Base-by-base conservation (phyloP, 2,329 filamentous ascomycete genomes). In the Colletotrichum navitas region DNA sequence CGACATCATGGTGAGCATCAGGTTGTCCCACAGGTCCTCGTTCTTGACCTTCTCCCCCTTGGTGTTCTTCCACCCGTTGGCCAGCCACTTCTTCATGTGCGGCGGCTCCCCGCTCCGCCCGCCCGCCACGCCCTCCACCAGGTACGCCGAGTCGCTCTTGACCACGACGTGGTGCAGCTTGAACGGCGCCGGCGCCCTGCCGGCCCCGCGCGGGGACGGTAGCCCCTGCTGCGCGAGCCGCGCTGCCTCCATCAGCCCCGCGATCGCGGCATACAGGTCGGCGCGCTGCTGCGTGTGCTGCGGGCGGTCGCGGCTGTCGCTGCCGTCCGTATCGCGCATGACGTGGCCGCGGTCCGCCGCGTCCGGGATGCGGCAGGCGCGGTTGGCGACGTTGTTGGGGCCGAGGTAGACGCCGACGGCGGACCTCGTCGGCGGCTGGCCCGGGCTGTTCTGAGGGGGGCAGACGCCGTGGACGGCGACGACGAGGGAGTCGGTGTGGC, bases 211-310 rank as follows among this genome's bases (percentile, higher is more conserved):
- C 39, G 8, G 6, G 11, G 18, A 18, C 36, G 47, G 45, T 5
- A 52, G 21, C 24, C 60, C 60, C 34, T 51, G 47, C 32, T 36
- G n/a, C 43, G 45, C 60, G 34, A 63, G 39, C 8, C 32, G 24
- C 5, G 34, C n/a, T 10, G 21, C 34, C 45, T 63, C 60, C 45
- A 63, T 52, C 32, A 63, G 29, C 34, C 60, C 60, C 34, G 45
- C 60, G 14, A 63, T 63, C 5, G 60, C 45, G 32, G 45, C 60
- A 34, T 63, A 63, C 32, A 63, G 32, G 21, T 63, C 60, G 12
- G 34, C 60, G 45, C 60, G 60, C 60, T 63, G 60, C 34, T 63
- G 60, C 34, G 60, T 63, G 60, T 63, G 60, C 34, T 63, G 60
- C 14, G 60, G 60, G 11, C 60, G 60, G 32, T 51, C 45, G 14